A percentile compares a stretch with the other conserved stretches of the same genome.
Conservation (phyloP, 371 early-diverging fungal species). For the Dichotomocladium elegans region DNA sequence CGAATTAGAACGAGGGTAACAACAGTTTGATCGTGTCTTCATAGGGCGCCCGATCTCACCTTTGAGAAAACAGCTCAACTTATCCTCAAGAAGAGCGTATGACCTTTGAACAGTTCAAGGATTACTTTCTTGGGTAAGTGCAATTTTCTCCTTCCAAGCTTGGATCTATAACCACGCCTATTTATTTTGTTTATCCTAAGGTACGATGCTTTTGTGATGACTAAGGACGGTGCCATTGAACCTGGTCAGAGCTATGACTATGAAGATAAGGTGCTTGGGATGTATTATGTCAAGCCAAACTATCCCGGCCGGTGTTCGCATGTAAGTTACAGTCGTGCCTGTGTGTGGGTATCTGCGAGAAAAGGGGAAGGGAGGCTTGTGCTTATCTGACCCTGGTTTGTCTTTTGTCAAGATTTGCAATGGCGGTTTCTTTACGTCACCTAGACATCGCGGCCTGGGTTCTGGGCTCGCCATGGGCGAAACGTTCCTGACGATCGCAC, state of each 20-base stretch:
- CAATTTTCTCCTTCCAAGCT: too few relatives aligned
- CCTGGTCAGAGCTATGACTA: conserved; percentile 25
- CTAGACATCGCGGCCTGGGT: conserved; percentile 49
- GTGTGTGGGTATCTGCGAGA: background rate
- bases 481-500: conserved; percentile 60
- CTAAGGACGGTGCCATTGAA: conserved; percentile 22
- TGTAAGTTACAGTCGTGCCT: conserved; percentile 23
- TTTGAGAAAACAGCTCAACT: conserved; percentile 42
- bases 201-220: conserved; percentile 57
- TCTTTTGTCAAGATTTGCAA: conserved; percentile 55
- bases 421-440: conserved; percentile 69
- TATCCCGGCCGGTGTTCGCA: conserved; percentile 66
- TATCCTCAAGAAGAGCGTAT: conserved; percentile 68
- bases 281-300: conserved; percentile 78
- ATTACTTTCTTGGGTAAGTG: conserved; percentile 49
- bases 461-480: conserved; percentile 68
- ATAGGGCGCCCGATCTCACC: background rate
- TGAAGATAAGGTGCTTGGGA: conserved; percentile 52
- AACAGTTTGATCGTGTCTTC: background rate
- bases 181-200: too few relatives aligned
- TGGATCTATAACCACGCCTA: too few relatives aligned
- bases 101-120: conserved; percentile 43
- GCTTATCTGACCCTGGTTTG: too few relatives aligned
- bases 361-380: background rate
- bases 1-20: conserved; percentile 59